These are phyloP conservation scores for Aspergillus ellipticus DNA, from an alignment of 495 filamentous ascomycete genomes.

Conservation along the genomic window DNA sequence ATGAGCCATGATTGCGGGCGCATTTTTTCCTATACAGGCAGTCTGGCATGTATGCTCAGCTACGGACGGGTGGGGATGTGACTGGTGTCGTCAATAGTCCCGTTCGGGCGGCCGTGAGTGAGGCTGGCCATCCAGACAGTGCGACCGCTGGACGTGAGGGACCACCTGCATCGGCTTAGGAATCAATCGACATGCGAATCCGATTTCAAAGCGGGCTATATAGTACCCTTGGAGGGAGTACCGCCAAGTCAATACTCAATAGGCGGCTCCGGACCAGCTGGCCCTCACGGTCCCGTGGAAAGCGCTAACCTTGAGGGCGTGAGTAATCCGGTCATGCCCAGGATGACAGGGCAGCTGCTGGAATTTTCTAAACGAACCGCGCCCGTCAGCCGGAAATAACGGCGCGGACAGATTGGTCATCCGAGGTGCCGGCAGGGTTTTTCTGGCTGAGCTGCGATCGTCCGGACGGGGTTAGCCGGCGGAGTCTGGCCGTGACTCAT, in stretches of 20 bases:
- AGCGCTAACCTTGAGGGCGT: neutral
- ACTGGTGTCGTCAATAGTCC: neutral
- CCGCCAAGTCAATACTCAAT: too few species aligned
- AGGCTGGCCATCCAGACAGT: neutral
- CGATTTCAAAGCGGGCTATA: neutral
- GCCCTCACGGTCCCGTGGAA: neutral
- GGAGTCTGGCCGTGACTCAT: constrained; percentile 12
- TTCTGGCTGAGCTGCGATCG: neutral
- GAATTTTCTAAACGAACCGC: neutral
- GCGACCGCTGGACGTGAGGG: too few species aligned
- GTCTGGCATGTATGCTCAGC: neutral
- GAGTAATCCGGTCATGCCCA: neutral
- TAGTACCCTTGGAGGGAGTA: neutral
- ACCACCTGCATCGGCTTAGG: neutral
- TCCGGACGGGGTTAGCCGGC: constrained; percentile 4
- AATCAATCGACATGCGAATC: neutral
- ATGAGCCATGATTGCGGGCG: neutral
- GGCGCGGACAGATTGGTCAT: constrained; percentile 21
- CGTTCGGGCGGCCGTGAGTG: neutral
- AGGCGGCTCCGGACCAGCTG: neutral
- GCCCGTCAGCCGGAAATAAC: constrained; percentile 2
- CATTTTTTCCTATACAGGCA: neutral
- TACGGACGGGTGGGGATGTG: neutral
- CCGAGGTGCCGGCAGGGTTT: constrained; percentile 1
- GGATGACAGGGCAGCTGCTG: neutral